A percentile compares a stretch with the other conserved stretches of the same genome.
Evolutionary conservation across 169 alveolate genomes (phyloP).

Genomic region (Ichthyophthirius multifiliis): DNA sequence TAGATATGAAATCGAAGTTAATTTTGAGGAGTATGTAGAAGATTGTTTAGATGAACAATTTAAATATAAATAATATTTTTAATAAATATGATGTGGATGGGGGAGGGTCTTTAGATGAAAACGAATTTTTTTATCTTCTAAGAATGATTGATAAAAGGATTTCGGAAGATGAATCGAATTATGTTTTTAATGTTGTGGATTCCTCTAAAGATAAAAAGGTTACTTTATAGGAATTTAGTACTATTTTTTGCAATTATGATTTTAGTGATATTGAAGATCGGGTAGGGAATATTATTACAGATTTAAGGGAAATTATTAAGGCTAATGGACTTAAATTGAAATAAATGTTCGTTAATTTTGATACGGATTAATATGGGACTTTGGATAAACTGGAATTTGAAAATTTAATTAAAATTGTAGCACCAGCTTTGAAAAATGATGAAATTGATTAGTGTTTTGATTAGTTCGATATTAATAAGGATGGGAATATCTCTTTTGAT

Average conservation of each 20-base stretch:
- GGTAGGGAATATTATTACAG: conserved; percentile 29
- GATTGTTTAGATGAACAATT: conserved; percentile 16
- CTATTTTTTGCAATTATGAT: conserved; percentile 34
- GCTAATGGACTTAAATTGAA: conserved; percentile 27
- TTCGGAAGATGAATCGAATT: conserved; percentile 11
- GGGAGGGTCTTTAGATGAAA: conserved; percentile 19
- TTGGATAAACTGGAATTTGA: conserved; percentile 28
- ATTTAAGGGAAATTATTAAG: conserved; percentile 39
- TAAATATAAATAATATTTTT: conserved; percentile 18
- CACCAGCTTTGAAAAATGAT: conserved; percentile 31
- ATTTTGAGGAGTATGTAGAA: conserved; percentile 23
- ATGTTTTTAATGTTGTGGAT: conserved; percentile 28
- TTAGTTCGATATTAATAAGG: not conserved
- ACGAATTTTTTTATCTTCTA: conserved; percentile 24
- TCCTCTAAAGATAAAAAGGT: conserved; percentile 11
- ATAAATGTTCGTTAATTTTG: conserved; percentile 32
- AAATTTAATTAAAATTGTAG: conserved; percentile 18
- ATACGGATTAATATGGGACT: conserved; percentile 33
- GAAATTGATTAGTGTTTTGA: not conserved
- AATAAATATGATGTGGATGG: conserved; percentile 25
- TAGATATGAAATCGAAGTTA: conserved; percentile 7
- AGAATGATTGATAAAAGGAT: conserved; percentile 12
- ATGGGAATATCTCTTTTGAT: not conserved
- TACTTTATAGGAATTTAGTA: conserved; percentile 10
- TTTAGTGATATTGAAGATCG: conserved; percentile 22